These are phyloP conservation scores for Ogataea thermomethanolica DNA, from an alignment of 805 yeast species.

Conservation along the genomic window DNA sequence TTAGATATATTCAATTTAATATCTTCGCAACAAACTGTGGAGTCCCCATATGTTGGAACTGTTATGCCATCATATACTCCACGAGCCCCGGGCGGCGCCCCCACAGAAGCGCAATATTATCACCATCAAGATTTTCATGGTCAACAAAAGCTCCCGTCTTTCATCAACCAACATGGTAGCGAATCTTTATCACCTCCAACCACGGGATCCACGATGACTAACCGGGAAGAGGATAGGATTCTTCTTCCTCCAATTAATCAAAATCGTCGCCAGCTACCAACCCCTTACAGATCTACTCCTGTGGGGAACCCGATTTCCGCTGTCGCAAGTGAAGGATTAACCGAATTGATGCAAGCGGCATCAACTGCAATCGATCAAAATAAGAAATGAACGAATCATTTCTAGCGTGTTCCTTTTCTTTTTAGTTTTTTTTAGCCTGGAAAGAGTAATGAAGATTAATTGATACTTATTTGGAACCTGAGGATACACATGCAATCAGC, in stretches of 20 bases:
- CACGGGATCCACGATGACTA: slow-evolving; percentile 1
- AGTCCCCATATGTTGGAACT: slow-evolving; percentile 10
- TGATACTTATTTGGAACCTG: slow-evolving; percentile 3
- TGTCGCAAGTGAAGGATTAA: slow-evolving; percentile 18
- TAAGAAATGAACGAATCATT: slow-evolving; percentile 6
- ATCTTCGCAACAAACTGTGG: slow-evolving; percentile 16
- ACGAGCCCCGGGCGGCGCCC: not conserved
- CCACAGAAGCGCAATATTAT: slow-evolving; percentile 13
- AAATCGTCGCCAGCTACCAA: slow-evolving; percentile 19
- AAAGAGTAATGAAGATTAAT: not conserved
- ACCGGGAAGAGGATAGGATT: slow-evolving; percentile 13
- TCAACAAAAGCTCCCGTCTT: slow-evolving; percentile 14
- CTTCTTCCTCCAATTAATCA: slow-evolving; percentile 22
- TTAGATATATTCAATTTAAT: slow-evolving; percentile 20
- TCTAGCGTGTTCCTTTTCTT: not conserved
- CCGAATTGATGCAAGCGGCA: slow-evolving; percentile 24
- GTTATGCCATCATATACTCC: not conserved
- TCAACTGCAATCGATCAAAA: slow-evolving; percentile 12
- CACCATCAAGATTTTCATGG: slow-evolving; percentile 19
- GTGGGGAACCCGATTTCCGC: slow-evolving; percentile 1
- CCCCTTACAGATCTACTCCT: slow-evolving; percentile 12
- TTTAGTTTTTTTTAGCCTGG: not conserved
- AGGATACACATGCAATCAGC: slow-evolving; percentile 14
- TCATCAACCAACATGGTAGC: slow-evolving; percentile 3
- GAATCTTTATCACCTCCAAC: slow-evolving; percentile 11